A percentile compares a stretch with the other conserved stretches of the same genome.
phyloP scores from a whole-genome alignment of 441 rosid genomes.

The Kokia cookei region DNA sequence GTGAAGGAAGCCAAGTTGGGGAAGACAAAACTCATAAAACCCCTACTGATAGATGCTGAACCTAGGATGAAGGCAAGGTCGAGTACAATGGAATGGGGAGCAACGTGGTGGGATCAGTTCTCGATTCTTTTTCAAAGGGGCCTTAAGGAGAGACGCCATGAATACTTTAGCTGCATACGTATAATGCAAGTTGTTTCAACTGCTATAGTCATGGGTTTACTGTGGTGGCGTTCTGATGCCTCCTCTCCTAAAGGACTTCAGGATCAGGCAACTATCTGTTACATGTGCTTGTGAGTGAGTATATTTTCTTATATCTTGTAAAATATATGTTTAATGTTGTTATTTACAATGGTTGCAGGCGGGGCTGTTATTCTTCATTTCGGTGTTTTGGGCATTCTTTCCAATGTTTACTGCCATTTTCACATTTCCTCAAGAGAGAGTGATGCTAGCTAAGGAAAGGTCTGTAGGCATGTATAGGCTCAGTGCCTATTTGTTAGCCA shows the following conservation, averaged over 20 bases:
- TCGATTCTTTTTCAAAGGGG: constrained; percentile 24
- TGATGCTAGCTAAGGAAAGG: constrained; percentile 31
- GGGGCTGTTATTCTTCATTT: constrained; percentile 25
- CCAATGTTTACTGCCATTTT: constrained; percentile 26
- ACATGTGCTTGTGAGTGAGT: background rate
- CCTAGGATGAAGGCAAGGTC: background rate
- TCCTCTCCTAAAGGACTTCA: constrained; percentile 19
- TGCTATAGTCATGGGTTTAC: constrained; percentile 18
- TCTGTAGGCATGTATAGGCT: constrained; percentile 30
- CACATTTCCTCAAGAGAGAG: constrained; percentile 29
- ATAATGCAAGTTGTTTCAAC: constrained; percentile 26
- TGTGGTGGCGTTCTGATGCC: constrained; percentile 31
- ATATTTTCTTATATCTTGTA: background rate
- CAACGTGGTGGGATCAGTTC: constrained; percentile 29
- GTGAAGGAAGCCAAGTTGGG: background rate
- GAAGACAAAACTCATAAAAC: background rate
- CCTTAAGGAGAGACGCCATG: constrained; percentile 26
- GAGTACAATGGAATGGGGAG: constrained; percentile 11
- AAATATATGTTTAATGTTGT: background rate
- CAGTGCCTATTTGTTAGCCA: constrained; percentile 25
- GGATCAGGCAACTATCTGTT: constrained; percentile 22
- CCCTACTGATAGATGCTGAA: background rate
- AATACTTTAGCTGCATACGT: constrained; percentile 23
- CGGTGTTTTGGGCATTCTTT: constrained; percentile 30
- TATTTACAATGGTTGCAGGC: constrained; percentile 13